These are phyloP conservation scores for Veloboletus limbatus DNA, from an alignment of 1,284 basidiomycete genomes.

Conservation along the genomic window DNA sequence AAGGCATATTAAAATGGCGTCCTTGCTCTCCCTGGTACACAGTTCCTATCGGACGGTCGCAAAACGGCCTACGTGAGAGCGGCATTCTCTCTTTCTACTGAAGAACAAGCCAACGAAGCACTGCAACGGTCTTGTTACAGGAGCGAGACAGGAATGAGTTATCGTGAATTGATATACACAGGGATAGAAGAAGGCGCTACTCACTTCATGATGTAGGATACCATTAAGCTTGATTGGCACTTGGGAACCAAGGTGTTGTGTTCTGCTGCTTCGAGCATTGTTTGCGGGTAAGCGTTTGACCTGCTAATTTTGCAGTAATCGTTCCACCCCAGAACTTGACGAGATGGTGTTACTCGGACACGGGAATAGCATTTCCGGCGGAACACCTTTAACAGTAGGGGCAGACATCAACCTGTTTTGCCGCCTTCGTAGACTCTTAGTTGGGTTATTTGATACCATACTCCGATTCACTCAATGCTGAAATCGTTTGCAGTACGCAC, in stretches of 20 bases:
- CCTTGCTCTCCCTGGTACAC: conserved; percentile 81
- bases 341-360: no score
- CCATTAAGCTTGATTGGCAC: background rate
- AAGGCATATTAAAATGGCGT: conserved; percentile 82
- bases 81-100: conserved; percentile 74
- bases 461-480: background rate
- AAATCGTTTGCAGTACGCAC: background rate
- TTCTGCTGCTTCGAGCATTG: background rate
- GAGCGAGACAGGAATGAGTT: conserved; percentile 32
- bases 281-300: background rate
- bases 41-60: conserved; percentile 71
- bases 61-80: conserved; percentile 76
- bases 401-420: background rate
- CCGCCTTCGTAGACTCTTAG: background rate
- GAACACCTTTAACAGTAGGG: background rate
- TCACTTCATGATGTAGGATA: conserved; percentile 10
- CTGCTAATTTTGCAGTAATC: background rate
- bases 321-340: background rate
- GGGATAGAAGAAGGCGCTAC: background rate
- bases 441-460: background rate
- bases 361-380: no score
- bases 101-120: conserved; percentile 73
- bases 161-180: background rate
- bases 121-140: conserved; percentile 64
- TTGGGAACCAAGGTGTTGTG: background rate